Evolutionary conservation across 1,284 basidiomycete genomes (phyloP), one percentile per base, ranked within the genome.

Genomic region (Abortiporus biennis): DNA sequence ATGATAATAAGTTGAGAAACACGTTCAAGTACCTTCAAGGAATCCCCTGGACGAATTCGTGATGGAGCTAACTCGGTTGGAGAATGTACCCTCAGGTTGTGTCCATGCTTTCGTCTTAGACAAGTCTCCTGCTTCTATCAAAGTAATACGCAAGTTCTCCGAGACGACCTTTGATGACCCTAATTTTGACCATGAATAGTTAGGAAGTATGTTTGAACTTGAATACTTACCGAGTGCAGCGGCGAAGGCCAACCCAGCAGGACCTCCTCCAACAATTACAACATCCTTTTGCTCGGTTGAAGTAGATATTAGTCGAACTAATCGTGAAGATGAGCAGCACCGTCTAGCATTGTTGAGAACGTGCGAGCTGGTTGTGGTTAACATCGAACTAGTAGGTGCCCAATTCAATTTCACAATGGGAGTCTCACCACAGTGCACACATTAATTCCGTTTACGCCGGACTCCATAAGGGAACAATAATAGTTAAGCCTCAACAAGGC

Each of bases 191-290:
- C 45, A 48, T 25, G 34, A 23, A 13, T 19, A n/a, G 23, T 30
- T n/a, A 27, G 36, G 31, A 47, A 42, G 36, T 25, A 25, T 44
- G 43, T 9, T 23, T 6, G 21, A 38, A 27, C 13, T 12, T 15
- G 20, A 15, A 22, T 15, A 62, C 74, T 51, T 55, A 92, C 93
- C 77, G 16, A 99, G 71, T 19, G 92, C 90, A 57, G 80, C 83
- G 1, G 92, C 92, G 21, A 99, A 69, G 3, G 93, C 89, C 20
- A 99, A 73, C 12, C 95, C 95, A 1, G 82, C 92, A 16, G 92
- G 92, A 1, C 94, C 94, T 35, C 92, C 95, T 12, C 95, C 95
- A 27, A 97, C 91, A 52, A 98, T 89, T 24, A 96, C 89, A 41
- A 96, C 72, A 60, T 96, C 93, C 49, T 76, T 82, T 42, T 87